Evolutionary conservation across 805 yeast species (phyloP).

Genomic region (Huiozyma sinensis): DNA sequence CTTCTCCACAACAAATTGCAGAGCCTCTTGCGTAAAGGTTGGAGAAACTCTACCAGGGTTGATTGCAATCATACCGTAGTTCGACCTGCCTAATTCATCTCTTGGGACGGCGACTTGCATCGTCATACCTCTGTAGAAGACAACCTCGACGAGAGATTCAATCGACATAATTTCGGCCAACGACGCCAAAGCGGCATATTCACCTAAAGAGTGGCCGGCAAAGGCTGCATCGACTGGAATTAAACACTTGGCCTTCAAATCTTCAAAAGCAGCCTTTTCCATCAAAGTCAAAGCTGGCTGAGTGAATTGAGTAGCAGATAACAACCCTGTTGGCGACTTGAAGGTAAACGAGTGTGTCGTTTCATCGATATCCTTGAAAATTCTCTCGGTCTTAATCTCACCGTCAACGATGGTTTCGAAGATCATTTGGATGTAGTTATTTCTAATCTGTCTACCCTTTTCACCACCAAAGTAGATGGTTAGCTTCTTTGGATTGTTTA

Average conservation of each 20-base stretch:
- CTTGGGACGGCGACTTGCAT: conserved; percentile 99
- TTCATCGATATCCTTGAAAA: conserved; percentile 83
- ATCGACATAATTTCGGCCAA: conserved; percentile 98
- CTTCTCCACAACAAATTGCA: conserved; percentile 87
- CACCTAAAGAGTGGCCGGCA: conserved; percentile 99
- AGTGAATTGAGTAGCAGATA: conserved; percentile 97
- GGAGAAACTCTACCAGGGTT: conserved; percentile 89
- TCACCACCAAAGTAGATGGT: conserved; percentile 98
- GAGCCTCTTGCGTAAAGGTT: conserved; percentile 86
- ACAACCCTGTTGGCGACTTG: conserved; percentile 85
- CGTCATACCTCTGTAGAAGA: conserved; percentile 99
- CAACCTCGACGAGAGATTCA: conserved; percentile 93
- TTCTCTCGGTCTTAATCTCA: conserved; percentile 77
- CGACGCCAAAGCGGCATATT: conserved; percentile 94
- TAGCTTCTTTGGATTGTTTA: conserved; percentile 88
- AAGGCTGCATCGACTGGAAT: conserved; percentile 88
- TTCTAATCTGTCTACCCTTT: conserved; percentile 88
- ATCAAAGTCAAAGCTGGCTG: conserved; percentile 98
- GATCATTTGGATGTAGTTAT: conserved; percentile 93
- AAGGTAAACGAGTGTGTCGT: conserved; percentile 78
- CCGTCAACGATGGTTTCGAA: conserved; percentile 91
- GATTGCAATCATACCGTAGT: conserved; percentile 98
- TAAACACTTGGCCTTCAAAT: conserved; percentile 89
- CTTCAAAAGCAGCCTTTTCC: conserved; percentile 99
- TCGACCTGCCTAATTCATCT: conserved; percentile 88